These are phyloP conservation scores for Prunus dulcis DNA, from an alignment of 306 rosid species.

Conservation along the genomic window DNA sequence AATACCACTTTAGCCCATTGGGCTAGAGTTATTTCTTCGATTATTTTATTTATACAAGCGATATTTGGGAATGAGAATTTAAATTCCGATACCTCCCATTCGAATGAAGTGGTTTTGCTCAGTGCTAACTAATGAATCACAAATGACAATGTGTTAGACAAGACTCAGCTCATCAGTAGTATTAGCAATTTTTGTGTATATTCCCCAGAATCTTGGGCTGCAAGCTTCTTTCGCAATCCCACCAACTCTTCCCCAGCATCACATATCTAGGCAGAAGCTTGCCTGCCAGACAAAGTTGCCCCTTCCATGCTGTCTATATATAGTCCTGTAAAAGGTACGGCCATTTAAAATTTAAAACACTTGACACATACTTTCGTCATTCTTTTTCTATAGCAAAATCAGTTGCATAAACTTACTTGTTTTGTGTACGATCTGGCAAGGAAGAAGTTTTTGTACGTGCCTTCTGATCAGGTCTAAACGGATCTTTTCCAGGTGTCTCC, in stretches of 20 bases:
- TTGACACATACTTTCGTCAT: not conserved
- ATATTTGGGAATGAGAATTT: no score
- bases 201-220: slow-evolving; percentile 34
- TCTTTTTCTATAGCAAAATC: not conserved
- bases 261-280: slow-evolving; percentile 79
- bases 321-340: slow-evolving; percentile 59
- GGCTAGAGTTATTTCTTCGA: no score
- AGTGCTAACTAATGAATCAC: not conserved
- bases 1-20: no score
- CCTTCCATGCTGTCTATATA: slow-evolving; percentile 99
- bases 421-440: slow-evolving; percentile 93
- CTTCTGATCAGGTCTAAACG: slow-evolving; percentile 91
- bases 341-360: not conserved
- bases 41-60: no score
- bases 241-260: slow-evolving; percentile 77
- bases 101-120: not conserved
- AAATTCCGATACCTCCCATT: no score
- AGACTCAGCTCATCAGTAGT: slow-evolving; percentile 71
- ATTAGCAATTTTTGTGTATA: slow-evolving; percentile 29
- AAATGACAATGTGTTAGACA: slow-evolving; percentile 30
- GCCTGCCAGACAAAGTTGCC: slow-evolving; percentile 94
- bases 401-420: slow-evolving; percentile 43
- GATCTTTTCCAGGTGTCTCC: slow-evolving; percentile 96
- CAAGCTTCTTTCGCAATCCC: slow-evolving; percentile 63
- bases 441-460: slow-evolving; percentile 83